These are phyloP conservation scores for Pilasporangium apinafurcum DNA, from an alignment of 352 stramenopile species.

Conservation along the genomic window DNA sequence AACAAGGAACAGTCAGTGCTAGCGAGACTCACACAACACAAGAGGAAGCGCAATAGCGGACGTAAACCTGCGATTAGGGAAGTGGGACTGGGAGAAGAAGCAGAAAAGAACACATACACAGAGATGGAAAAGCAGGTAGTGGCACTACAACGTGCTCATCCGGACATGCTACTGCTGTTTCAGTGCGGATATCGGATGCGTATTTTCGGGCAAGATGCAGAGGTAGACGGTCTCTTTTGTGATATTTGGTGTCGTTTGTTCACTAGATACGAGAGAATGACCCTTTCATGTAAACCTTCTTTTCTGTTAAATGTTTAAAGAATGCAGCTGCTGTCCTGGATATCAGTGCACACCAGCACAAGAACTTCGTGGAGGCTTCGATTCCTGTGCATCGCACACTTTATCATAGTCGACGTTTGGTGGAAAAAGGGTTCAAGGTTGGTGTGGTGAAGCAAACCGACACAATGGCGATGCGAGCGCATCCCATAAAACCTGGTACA, in stretches of 20 bases:
- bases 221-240: constrained; percentile 10
- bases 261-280: no score
- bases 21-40: not conserved
- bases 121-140: constrained; percentile 77
- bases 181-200: constrained; percentile 81
- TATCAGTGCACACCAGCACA: constrained; percentile 23
- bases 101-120: no score
- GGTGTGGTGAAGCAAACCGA: constrained; percentile 67
- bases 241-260: not conserved
- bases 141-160: constrained; percentile 25
- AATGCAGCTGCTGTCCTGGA: constrained; percentile 25
- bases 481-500: no score
- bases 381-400: constrained; percentile 37
- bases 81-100: not conserved
- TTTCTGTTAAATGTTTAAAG: constrained; percentile 6
- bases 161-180: constrained; percentile 56
- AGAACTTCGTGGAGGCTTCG: constrained; percentile 37
- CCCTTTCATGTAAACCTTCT: no score
- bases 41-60: no score
- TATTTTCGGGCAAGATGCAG: constrained; percentile 67
- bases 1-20: no score
- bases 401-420: constrained; percentile 34
- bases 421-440: constrained; percentile 41
- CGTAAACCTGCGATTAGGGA: not conserved
- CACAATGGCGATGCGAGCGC: constrained; percentile 17